Evolutionary conservation across 2,329 filamentous ascomycete species (phyloP), one percentile per base, ranked within the genome.

Genomic region (Aureobasidium sp.): DNA sequence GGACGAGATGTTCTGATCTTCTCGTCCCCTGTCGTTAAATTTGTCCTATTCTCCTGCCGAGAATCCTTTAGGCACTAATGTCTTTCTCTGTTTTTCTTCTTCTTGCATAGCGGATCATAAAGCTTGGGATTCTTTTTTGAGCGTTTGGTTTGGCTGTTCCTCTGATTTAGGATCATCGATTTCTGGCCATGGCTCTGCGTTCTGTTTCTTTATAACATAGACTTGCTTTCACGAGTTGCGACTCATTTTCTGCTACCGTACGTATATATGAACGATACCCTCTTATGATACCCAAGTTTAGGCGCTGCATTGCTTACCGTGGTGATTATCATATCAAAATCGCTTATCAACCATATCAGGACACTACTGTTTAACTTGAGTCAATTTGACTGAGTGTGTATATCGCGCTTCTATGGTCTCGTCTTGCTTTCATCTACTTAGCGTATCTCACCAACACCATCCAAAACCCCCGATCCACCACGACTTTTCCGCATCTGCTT

Each of bases 1-100:
- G 22, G 64, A 67, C 22, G 65, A 65, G 44, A 69, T 70, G 67
- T 70, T 70, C 61, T 69, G 63, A 68, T 57, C 41, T 17, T 22
- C 27, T 45, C 41, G 7, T 12, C n/a, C 29, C 20, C 5, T 44
- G 14, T 12, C 5, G 37, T 17, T 20, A 55, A 14, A 29, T n/a
- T 20, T 17, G 20, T 7, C 34, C 48, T 27, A 14, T 34, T 17
- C 25, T 15, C 27, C 17, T 31, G 15, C 15, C 25, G 45, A 25
- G 5, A 6, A 8, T 22, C 27, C 8, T 44, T 17, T 31, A 12
- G 34, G 4, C 37, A 56, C n/a, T 57, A 44, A 45, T 57, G 36
- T 51, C 41, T 49, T 20, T 22, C 20, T 58, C 52, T 22, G 42
- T 34, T 41, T 63, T 56, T n/a, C 5, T 59, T 39, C 29, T 63